Conservation (phyloP, 495 filamentous ascomycete species). For the Trichoderma asperelloides region DNA sequence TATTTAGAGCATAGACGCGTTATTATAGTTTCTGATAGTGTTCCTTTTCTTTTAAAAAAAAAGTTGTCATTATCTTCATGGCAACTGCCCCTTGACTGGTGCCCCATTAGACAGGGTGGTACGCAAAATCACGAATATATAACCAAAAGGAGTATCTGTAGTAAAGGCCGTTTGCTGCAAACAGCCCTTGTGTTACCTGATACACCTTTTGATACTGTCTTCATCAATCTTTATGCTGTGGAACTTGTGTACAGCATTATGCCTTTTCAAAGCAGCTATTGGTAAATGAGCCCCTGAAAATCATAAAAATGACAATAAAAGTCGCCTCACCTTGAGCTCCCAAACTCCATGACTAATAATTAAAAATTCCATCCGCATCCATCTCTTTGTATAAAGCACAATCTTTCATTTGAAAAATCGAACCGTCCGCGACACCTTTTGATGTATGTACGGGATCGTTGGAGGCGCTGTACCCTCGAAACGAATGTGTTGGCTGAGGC, state of each 20-base stretch:
- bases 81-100: no score
- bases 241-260: neutral
- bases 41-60: no score
- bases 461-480: neutral
- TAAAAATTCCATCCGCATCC: neutral
- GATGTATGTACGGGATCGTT: neutral
- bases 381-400: neutral
- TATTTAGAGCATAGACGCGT: no score
- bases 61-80: no score
- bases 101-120: no score
- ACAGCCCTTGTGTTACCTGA: neutral
- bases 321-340: slow-evolving; percentile 1
- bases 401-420: neutral
- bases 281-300: neutral
- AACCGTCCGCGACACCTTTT: neutral
- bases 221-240: neutral
- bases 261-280: neutral
- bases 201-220: neutral
- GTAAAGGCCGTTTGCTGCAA: neutral
- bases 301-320: neutral
- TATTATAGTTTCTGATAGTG: no score
- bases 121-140: neutral
- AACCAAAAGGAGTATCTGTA: neutral
- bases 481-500: neutral
- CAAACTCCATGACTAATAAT: neutral